Evolutionary conservation across 78 protist species (phyloP), one percentile per base, ranked within the genome.

Genomic region (Chrysochromulina parva): DNA sequence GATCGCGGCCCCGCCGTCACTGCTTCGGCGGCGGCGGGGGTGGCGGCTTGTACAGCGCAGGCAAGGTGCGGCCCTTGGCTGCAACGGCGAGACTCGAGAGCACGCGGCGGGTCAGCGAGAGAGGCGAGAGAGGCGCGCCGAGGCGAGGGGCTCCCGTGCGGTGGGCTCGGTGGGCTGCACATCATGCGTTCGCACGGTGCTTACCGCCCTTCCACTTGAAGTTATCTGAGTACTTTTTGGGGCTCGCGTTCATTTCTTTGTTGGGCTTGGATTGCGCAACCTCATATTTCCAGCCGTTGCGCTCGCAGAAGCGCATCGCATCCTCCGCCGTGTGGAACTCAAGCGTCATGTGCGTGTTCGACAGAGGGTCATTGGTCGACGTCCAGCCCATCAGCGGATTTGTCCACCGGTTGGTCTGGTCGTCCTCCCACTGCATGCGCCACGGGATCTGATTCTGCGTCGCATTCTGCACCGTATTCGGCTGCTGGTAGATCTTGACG

Each of bases 371-470:
- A 5, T 16, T 2, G 48, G 78, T 69, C 26, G 78, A 69, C 26
- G 78, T 69, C 78, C 78, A 69, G 5, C 78, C 78, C 78, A 69
- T 69, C 50, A 69, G 78, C 78, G 78, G 78, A 50, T 69, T 69
- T 3, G 78, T 26, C 78, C 78, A 69, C 53, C 78, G 78, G 24
- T 24, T 11, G 48, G 78, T 69, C 24, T 69, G 28, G 50, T 69
- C 78, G 50, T 69, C 78, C 14, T 69, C 78, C 78, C 78, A 69
- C 28, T 11, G 48, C 48, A 69, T 69, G 16, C 17, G 22, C 78
- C 78, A 69, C 48, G 3, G 7, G 52, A 10, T n/a, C 13, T 9
- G 9, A 19, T 16, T 16, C 78, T 69, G 28, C 24, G 38, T 26
- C 13, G 52, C 78, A n/a, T 69, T 69, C 50, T 69, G 78, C 78